Conservation (phyloP, 768 basidiomycete genomes). For the Amanita fuliginea region DNA sequence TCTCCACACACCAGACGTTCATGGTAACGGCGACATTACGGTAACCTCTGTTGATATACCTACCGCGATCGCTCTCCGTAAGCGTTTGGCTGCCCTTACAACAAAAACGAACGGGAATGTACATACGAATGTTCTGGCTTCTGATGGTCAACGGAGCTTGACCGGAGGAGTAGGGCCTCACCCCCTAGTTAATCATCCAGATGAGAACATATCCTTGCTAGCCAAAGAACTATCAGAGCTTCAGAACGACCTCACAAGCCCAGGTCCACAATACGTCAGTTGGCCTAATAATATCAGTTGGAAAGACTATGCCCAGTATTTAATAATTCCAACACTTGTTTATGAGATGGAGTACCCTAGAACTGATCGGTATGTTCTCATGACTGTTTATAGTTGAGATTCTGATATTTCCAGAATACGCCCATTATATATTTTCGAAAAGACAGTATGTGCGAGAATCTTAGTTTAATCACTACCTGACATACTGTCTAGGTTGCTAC, state of each 20-base stretch:
- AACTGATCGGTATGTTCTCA: slow-evolving; percentile 54
- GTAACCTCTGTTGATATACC: slow-evolving; percentile 43
- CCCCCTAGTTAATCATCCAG: slow-evolving; percentile 55
- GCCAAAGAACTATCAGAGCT: slow-evolving; percentile 73
- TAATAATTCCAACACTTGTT: slow-evolving; percentile 84
- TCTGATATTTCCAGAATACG: slow-evolving; percentile 37
- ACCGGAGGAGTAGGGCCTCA: slow-evolving; percentile 21
- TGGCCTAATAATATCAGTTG: slow-evolving; percentile 84
- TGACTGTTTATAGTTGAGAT: slow-evolving; percentile 1
- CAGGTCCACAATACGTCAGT: slow-evolving; percentile 51
- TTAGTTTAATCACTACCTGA: slow-evolving; percentile 25
- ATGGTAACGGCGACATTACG: slow-evolving; percentile 37
- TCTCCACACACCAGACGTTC: slow-evolving; percentile 31
- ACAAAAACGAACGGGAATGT: slow-evolving; percentile 14
- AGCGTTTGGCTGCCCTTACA: slow-evolving; percentile 38
- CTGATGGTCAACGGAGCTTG: slow-evolving; percentile 8
- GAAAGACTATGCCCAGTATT: slow-evolving; percentile 76
- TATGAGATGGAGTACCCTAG: slow-evolving; percentile 96
- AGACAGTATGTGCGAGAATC: slow-evolving; percentile 33
- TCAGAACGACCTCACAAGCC: slow-evolving; percentile 62
- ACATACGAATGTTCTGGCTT: slow-evolving; percentile 5
- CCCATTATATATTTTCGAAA: slow-evolving; percentile 75
- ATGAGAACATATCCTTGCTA: slow-evolving; percentile 48
- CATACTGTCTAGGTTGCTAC: slow-evolving; percentile 60
- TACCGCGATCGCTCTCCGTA: slow-evolving; percentile 42